Conservation (phyloP, 2,329 filamentous ascomycete species). For the Immersiporthe knoxdaviesiana region DNA sequence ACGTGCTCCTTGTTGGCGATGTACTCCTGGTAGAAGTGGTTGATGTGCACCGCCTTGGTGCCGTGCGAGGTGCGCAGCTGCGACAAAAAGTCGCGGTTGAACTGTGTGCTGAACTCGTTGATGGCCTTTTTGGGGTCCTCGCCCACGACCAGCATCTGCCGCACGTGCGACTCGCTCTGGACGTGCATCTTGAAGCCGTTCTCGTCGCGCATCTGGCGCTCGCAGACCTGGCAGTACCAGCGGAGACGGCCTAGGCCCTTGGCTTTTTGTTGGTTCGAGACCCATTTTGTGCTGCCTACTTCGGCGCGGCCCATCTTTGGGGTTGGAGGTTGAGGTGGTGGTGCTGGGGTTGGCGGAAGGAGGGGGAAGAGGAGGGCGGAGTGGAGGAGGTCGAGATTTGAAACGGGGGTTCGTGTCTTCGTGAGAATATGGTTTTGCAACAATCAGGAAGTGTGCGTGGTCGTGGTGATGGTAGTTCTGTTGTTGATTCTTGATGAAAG, state of each 20-base stretch:
- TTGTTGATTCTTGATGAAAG: background rate
- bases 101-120: slow-evolving; percentile 78
- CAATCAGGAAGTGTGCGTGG: background rate
- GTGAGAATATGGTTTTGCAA: too few species aligned
- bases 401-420: background rate
- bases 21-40: slow-evolving; percentile 94
- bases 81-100: slow-evolving; percentile 76
- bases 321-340: too few species aligned
- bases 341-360: slow-evolving; percentile 33
- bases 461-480: background rate
- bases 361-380: too few species aligned
- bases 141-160: slow-evolving; percentile 86
- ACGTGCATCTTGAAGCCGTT: slow-evolving; percentile 93
- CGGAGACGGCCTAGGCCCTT: slow-evolving; percentile 78
- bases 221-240: slow-evolving; percentile 89
- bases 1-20: slow-evolving; percentile 86
- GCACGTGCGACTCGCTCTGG: slow-evolving; percentile 81
- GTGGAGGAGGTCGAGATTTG: background rate
- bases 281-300: slow-evolving; percentile 85
- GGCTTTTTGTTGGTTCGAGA: slow-evolving; percentile 88
- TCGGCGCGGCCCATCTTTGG: slow-evolving; percentile 85
- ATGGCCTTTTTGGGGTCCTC: slow-evolving; percentile 86
- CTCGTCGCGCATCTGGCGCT: slow-evolving; percentile 76
- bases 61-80: slow-evolving; percentile 83
- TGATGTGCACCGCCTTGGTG: slow-evolving; percentile 86